Evolutionary conservation across 306 rosid genomes (phyloP).

Genomic region (Malus sieversii): DNA sequence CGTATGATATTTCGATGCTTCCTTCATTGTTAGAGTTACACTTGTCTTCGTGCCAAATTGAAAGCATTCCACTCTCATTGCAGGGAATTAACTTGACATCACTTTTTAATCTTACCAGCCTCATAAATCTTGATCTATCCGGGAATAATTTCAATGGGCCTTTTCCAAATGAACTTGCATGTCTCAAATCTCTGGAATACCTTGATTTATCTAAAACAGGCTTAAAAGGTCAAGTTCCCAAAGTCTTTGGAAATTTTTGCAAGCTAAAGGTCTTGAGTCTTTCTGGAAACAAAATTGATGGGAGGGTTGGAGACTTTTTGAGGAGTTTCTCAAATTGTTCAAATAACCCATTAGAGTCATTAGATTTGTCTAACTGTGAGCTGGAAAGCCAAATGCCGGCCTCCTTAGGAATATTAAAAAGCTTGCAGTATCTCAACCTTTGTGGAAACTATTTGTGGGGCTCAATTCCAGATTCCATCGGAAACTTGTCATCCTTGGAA

Average conservation of each 20-base stretch:
- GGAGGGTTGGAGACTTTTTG: neutral
- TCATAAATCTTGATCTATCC: neutral
- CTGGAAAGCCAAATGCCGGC: neutral
- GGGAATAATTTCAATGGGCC: fast-evolving
- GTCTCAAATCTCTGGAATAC: neutral
- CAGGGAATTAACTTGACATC: no score
- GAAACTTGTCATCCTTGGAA: no score
- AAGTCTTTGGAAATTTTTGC: neutral
- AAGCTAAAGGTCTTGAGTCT: neutral
- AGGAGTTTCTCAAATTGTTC: conserved; percentile 8
- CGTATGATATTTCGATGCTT: no score
- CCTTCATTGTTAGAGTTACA: no score
- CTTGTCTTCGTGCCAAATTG: no score
- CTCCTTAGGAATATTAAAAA: neutral
- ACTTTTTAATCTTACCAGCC: no score
- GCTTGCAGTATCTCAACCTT: neutral
- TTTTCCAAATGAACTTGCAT: neutral
- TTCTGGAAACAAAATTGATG: neutral
- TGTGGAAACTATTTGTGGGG: neutral
- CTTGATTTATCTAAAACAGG: fast-evolving
- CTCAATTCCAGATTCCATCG: neutral
- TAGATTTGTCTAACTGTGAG: neutral
- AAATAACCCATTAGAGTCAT: neutral
- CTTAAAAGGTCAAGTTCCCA: neutral
- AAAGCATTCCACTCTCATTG: no score